Evolutionary conservation across 495 filamentous ascomycete species (phyloP).

Genomic region (Immersiella caudata): DNA sequence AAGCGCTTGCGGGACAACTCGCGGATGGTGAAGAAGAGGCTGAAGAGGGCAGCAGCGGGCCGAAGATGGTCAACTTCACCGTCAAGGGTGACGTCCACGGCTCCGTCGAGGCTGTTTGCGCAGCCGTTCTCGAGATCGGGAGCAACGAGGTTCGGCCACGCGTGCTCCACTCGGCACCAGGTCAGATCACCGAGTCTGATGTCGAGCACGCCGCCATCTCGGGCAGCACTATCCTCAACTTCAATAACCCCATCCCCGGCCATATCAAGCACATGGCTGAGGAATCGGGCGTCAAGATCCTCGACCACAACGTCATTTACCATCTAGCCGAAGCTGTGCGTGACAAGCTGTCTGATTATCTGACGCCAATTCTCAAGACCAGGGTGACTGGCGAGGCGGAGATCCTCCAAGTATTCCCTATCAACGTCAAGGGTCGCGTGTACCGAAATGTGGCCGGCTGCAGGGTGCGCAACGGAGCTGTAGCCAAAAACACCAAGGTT

Average conservation of each 20-base stretch:
- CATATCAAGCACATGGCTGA: conserved; percentile 72
- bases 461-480: conserved; percentile 78
- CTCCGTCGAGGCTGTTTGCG: conserved; percentile 86
- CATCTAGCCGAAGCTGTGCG: conserved; percentile 82
- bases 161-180: conserved; percentile 76
- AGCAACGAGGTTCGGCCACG: conserved; percentile 79
- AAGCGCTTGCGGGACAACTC: conserved; percentile 16
- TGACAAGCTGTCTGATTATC: conserved; percentile 63
- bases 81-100: conserved; percentile 93
- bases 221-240: conserved; percentile 74
- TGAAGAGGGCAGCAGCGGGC: conserved; percentile 46
- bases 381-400: conserved; percentile 88
- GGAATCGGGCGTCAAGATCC: conserved; percentile 66
- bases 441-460: conserved; percentile 81
- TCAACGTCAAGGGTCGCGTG: conserved; percentile 71
- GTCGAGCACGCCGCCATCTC: conserved; percentile 81
- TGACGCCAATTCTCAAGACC: conserved; percentile 64
- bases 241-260: conserved; percentile 75
- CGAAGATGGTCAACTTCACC: conserved; percentile 74
- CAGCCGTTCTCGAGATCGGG: conserved; percentile 71
- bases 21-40: conserved; percentile 44
- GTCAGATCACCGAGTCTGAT: conserved; percentile 81
- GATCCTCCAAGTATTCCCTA: conserved; percentile 77
- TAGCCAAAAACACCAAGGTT: conserved; percentile 64
- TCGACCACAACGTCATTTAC: conserved; percentile 94